phyloP scores from a whole-genome alignment of 768 basidiomycete species.

The Dentipellis sp. region DNA sequence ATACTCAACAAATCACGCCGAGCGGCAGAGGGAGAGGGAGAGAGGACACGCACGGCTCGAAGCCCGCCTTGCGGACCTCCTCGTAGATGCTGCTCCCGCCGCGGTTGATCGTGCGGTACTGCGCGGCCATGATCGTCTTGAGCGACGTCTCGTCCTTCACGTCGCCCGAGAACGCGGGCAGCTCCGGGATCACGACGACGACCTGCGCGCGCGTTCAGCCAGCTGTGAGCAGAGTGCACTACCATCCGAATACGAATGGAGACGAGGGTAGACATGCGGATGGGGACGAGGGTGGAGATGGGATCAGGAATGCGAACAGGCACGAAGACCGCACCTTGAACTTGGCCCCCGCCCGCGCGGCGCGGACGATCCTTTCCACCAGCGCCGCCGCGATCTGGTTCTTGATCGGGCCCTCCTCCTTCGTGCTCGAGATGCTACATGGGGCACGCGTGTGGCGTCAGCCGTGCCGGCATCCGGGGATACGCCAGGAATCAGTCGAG shows the following conservation, averaged over 20 bases:
- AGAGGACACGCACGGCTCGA: slow-evolving; percentile 52
- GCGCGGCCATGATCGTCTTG: slow-evolving; percentile 82
- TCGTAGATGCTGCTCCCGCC: slow-evolving; percentile 86
- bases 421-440: slow-evolving; percentile 68
- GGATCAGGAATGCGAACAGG: no score
- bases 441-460: slow-evolving; percentile 5
- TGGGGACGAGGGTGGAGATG: no score
- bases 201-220: no score
- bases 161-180: slow-evolving; percentile 86
- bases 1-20: not conserved
- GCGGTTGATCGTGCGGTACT: slow-evolving; percentile 84
- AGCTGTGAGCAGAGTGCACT: no score
- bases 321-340: slow-evolving; percentile 70
- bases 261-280: not conserved
- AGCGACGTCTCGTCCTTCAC: slow-evolving; percentile 55
- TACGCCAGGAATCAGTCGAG: not conserved
- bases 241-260: not conserved
- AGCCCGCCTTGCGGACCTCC: slow-evolving; percentile 64
- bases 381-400: slow-evolving; percentile 83
- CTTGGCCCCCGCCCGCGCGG: slow-evolving; percentile 56
- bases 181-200: slow-evolving; percentile 79
- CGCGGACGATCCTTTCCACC: slow-evolving; percentile 77
- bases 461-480: no score
- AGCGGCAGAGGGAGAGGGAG: no score
- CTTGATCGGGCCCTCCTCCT: slow-evolving; percentile 51